Percentiles rank a stretch among this genome's conserved stretches.
Evolutionary conservation across 1,284 basidiomycete species (phyloP).

Genomic region (Ustilago sp.): DNA sequence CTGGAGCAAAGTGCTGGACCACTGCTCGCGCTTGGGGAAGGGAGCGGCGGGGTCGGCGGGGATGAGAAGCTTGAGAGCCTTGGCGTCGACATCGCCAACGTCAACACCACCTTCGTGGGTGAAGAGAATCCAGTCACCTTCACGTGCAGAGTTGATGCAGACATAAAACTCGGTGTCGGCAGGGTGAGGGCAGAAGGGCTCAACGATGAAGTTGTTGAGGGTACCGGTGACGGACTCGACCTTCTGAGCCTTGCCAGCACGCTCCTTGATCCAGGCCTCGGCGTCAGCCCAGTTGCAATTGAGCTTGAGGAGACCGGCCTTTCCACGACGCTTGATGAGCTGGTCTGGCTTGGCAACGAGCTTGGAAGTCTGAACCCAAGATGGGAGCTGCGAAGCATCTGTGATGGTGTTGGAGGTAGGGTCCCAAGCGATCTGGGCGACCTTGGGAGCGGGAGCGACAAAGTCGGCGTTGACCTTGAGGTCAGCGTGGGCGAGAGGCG

Average conservation of each 20-base stretch:
- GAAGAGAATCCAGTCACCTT: conserved; percentile 97
- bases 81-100: conserved; percentile 97
- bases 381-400: conserved; percentile 79
- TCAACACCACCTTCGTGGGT: conserved; percentile 99
- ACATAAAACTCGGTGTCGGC: conserved; percentile 96
- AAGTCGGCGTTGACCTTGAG: conserved; percentile 63
- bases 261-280: conserved; percentile 81
- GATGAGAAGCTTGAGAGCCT: conserved; percentile 88
- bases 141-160: conserved; percentile 94
- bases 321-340: conserved; percentile 98
- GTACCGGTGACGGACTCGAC: conserved; percentile 94
- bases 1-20: conserved; percentile 60
- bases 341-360: conserved; percentile 77
- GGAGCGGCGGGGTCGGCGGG: conserved; percentile 82
- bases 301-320: conserved; percentile 89
- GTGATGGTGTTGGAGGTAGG: conserved; percentile 83
- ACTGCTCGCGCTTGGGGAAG: conserved; percentile 82
- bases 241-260: conserved; percentile 93
- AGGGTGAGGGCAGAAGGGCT: conserved; percentile 96
- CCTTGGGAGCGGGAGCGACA: conserved; percentile 64
- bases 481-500: conserved; percentile 62
- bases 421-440: conserved; percentile 80
- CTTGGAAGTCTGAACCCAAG: conserved; percentile 77
- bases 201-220: conserved; percentile 96
- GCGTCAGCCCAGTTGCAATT: conserved; percentile 89